Base-by-base conservation (phyloP, 208 protist species). In the Trypanosoma cruzi region DNA sequence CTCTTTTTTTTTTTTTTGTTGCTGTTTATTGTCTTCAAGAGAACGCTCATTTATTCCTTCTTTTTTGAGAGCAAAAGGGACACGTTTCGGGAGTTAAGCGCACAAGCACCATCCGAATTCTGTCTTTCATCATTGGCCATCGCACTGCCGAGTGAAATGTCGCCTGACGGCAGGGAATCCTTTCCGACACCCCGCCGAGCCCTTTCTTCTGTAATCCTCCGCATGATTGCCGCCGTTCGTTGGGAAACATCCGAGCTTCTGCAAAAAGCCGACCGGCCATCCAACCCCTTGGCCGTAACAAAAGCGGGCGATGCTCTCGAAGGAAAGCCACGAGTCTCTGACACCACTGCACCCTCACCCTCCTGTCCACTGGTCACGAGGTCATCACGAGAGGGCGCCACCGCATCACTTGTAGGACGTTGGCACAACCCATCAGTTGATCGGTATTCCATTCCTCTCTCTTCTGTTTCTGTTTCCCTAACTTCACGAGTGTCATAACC, bases 401-500 rank as follows among this genome's bases (percentile, higher is more conserved):
- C 3, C 20, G 29, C 32, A 2, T 2, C n/a, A 34, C 32, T 60
- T 60, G 8, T 20, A 60, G 6, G 28, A n/a, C 6, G 4, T n/a
- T 49, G 52, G 18, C 6, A 31, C 58, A 29, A 28, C 26, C 62
- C 37, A 26, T 22, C 36, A 5, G 18, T 26, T 20, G 24, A 7
- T 7, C 55, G 42, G 8, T 16, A 28, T 4, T 14, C 28, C 29
- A 24, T 29, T 28, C 14, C 10, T 20, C 42, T 28, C 22, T 60
- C 29, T 26, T 64, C 50, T 46, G 20, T 16, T 13, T 48, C 16
- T 6, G 28, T 24, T 14, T 37, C 11, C 11, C 13, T 24, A 29
- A 37, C 2, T 26, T 58, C 68, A 36, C 58, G 57, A 22, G 48
- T 24, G 22, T 66, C 54, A 16, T 42, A 29, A 26, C 68, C 68